A percentile compares a stretch with the other conserved stretches of the same genome.
Evolutionary conservation across 495 filamentous ascomycete species (phyloP).

Genomic region (Geopyxis carbonaria): DNA sequence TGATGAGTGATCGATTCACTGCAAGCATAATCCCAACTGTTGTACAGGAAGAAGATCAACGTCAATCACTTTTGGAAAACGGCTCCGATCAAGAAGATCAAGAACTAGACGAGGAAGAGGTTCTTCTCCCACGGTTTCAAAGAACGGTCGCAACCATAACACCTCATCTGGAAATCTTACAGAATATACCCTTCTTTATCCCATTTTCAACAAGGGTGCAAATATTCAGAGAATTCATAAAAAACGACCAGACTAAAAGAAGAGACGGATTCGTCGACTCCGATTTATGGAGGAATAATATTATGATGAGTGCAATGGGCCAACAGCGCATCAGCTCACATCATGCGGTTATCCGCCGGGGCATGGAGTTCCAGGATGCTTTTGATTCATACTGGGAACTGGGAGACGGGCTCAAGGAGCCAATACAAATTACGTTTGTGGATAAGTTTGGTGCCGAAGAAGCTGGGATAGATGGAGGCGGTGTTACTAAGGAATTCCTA

Average conservation of each 20-base stretch:
- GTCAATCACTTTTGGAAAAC: constrained; percentile 41
- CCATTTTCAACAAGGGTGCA: constrained; percentile 83
- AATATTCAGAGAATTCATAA: constrained; percentile 85
- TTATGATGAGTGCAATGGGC: constrained; percentile 12
- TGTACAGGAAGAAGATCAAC: constrained; percentile 70
- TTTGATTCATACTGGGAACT: constrained; percentile 68
- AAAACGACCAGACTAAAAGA: constrained; percentile 59
- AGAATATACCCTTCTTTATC: constrained; percentile 94
- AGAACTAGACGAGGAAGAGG: constrained; percentile 34
- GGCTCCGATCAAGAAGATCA: constrained; percentile 22
- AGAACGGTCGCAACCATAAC: constrained; percentile 40
- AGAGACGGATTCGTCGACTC: constrained; percentile 61
- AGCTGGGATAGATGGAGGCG: constrained; percentile 91
- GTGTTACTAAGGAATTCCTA: constrained; percentile 95
- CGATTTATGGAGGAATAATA: constrained; percentile 18
- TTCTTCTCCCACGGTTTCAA: constrained; percentile 33
- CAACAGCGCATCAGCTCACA: constrained; percentile 45
- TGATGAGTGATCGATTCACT: constrained; percentile 83
- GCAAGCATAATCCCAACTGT: constrained; percentile 76
- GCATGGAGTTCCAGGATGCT: constrained; percentile 72
- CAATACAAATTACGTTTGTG: constrained; percentile 93
- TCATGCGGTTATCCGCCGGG: constrained; percentile 63
- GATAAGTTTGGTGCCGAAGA: constrained; percentile 76
- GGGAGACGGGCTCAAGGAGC: constrained; percentile 75
- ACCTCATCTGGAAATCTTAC: constrained; percentile 73